Evolutionary conservation across 1,284 basidiomycete species (phyloP).

Genomic region (Malassezia sp.): DNA sequence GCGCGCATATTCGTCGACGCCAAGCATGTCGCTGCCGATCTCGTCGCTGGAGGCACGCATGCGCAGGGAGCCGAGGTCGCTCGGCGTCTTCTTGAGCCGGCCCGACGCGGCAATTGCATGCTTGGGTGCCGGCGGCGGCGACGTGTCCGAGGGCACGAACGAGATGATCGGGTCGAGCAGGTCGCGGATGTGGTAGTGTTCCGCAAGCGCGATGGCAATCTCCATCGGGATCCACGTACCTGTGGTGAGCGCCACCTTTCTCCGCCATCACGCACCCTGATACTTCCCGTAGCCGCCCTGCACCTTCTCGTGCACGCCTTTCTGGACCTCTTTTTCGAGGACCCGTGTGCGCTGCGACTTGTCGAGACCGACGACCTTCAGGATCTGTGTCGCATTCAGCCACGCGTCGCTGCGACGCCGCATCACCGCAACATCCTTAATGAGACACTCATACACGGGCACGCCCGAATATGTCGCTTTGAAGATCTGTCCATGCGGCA

Average conservation of each 20-base stretch:
- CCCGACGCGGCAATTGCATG: constrained; percentile 55
- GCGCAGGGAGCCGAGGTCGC: constrained; percentile 27
- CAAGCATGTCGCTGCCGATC: constrained; percentile 31
- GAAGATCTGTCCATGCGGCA: constrained; percentile 17
- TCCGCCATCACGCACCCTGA: constrained; percentile 60
- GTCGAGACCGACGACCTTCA: constrained; percentile 98
- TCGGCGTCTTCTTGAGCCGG: constrained; percentile 33
- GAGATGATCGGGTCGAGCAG: constrained; percentile 89
- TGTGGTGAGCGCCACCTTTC: constrained; percentile 44
- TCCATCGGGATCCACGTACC: constrained; percentile 99
- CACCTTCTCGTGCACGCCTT: constrained; percentile 97
- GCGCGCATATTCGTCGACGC: constrained; percentile 50
- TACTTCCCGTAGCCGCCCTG: constrained; percentile 99
- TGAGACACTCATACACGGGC: constrained; percentile 49
- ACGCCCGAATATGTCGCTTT: constrained; percentile 49
- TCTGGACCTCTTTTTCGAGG: constrained; percentile 93
- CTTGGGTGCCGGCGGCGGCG: constrained; percentile 91
- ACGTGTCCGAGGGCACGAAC: constrained; percentile 73
- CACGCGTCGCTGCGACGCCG: constrained; percentile 85
- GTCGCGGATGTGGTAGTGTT: constrained; percentile 82
- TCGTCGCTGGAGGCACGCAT: constrained; percentile 40
- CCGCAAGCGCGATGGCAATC: constrained; percentile 70
- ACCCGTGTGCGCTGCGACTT: constrained; percentile 97
- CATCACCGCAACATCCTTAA: constrained; percentile 69
- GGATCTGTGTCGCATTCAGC: constrained; percentile 93